A percentile compares a stretch with the other conserved stretches of the same genome.
Evolutionary conservation across 2,329 filamentous ascomycete genomes (phyloP).

Genomic region (Graphiopsis chlorocephala): DNA sequence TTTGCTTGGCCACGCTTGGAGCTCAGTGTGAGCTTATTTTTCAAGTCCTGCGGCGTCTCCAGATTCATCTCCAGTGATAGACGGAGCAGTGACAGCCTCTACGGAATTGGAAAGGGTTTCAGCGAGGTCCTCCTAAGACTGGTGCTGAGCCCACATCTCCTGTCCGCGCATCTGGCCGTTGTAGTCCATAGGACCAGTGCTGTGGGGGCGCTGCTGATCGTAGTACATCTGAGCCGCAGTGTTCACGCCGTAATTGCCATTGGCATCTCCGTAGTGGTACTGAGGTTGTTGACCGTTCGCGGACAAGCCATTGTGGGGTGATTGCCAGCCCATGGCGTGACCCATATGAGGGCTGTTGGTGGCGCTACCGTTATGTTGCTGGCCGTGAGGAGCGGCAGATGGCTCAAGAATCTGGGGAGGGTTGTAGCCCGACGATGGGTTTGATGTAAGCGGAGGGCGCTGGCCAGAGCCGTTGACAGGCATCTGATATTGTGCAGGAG

Average conservation of each 20-base stretch:
- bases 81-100: background rate
- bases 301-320: conserved; percentile 71
- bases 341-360: conserved; percentile 81
- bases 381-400: conserved; percentile 68
- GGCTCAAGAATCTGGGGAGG: conserved; percentile 81
- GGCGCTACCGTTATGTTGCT: conserved; percentile 70
- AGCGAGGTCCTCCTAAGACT: conserved; percentile 19
- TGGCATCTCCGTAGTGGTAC: conserved; percentile 78
- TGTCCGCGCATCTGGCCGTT: conserved; percentile 58
- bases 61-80: background rate
- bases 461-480: conserved; percentile 51
- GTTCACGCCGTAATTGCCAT: conserved; percentile 43
- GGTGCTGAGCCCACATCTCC: conserved; percentile 55
- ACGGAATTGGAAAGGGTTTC: background rate
- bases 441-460: conserved; percentile 71
- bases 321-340: conserved; percentile 76
- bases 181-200: conserved; percentile 62
- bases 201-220: conserved; percentile 65
- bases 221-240: conserved; percentile 76
- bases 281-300: conserved; percentile 59
- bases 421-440: conserved; percentile 70
- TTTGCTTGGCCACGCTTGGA: conserved; percentile 10
- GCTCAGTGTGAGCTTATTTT: background rate
- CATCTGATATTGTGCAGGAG: conserved; percentile 58
- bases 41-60: conserved; percentile 2